Base-by-base conservation (phyloP, 2,329 filamentous ascomycete species). In the Talaromyces pinophilus region DNA sequence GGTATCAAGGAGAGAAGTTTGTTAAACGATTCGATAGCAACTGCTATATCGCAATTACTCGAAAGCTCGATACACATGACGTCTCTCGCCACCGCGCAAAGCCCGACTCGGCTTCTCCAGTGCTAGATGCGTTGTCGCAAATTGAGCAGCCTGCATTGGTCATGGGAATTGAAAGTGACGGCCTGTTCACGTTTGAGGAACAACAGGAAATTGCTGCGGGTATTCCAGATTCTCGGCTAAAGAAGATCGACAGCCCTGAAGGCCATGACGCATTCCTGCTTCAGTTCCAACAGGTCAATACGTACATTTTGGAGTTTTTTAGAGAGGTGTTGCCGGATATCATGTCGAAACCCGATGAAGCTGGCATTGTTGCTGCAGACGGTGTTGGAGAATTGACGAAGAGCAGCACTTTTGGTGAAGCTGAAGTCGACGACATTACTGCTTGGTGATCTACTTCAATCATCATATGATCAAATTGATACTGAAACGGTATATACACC, bases 41-140 rank as follows among this genome's bases (percentile, higher is more conserved):
- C 78, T 99, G 95, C 82, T 99, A 99, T 82, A 98, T 99, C 72
- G 93, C 95, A 71, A 97, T 99, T 79, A 98, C 95, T 4, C 90
- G 95, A 73, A 99, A 99, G 80, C 87, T 99, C 17, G 95, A 99
- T 77, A 98, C 95, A 0, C 95, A 99, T 78, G 95, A 99, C 76
- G 88, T 99, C 30, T 96, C 93, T 15, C 87, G 93, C 30, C 87
- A 89, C 75, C 90, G 94, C 5, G 82, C 80, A 19, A 72, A 78
- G 22, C 71, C 76, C 11, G 77, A 76, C 40, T 82, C 74, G 1
- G 67, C 71, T 8, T 76, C 79, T 15, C 74, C 85, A 30, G 88
- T 96, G 38, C 85, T 86, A 30, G 88, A 92, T 67, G 94, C 94
- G 0, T 84, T 99, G 3, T 87, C 86, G 0, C 81, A 92, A 75